These are phyloP conservation scores for Colletotrichum orchidophilum DNA, from an alignment of 2,329 filamentous ascomycete genomes.

Conservation along the genomic window DNA sequence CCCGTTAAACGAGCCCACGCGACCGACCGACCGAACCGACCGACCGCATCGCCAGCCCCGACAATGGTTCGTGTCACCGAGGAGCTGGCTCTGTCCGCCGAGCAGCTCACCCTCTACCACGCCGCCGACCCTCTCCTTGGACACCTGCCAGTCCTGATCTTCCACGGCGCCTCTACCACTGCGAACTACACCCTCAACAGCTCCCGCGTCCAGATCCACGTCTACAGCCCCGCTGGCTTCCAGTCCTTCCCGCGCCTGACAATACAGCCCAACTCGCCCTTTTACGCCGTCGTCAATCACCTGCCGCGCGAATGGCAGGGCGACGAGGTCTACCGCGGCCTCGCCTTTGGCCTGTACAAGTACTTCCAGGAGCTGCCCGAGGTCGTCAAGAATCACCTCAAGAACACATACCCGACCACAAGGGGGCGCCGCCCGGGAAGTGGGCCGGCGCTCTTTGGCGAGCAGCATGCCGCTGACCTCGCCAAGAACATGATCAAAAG, in stretches of 20 bases:
- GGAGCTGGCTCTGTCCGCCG: conserved; percentile 81
- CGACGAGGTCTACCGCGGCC: conserved; percentile 88
- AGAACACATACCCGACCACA: conserved; percentile 62
- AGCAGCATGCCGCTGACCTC: conserved; percentile 92
- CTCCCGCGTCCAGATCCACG: conserved; percentile 93
- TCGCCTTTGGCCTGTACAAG: conserved; percentile 92
- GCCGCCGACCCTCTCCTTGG: conserved; percentile 85
- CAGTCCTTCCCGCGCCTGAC: conserved; percentile 91
- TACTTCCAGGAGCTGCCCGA: conserved; percentile 91
- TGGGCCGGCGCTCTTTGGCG: conserved; percentile 79
- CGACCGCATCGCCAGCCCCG: conserved; percentile 41
- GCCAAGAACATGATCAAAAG: conserved; percentile 86
- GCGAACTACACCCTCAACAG: conserved; percentile 87
- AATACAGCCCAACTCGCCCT: conserved; percentile 89
- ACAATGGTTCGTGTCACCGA: conserved; percentile 86
- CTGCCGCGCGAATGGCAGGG: conserved; percentile 94
- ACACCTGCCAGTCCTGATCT: conserved; percentile 84
- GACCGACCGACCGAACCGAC: conserved; percentile 30
- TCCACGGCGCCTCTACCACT: conserved; percentile 91
- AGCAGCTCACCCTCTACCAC: conserved; percentile 88
- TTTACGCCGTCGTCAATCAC: conserved; percentile 89
- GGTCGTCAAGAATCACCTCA: conserved; percentile 77
- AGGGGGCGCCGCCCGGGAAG: conserved; percentile 69
- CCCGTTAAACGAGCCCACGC: conserved; percentile 36
- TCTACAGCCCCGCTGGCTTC: conserved; percentile 89